A percentile compares a stretch with the other conserved stretches of the same genome.
Conservation (phyloP, 768 basidiomycete genomes). For the Psilocybe cubensis region DNA sequence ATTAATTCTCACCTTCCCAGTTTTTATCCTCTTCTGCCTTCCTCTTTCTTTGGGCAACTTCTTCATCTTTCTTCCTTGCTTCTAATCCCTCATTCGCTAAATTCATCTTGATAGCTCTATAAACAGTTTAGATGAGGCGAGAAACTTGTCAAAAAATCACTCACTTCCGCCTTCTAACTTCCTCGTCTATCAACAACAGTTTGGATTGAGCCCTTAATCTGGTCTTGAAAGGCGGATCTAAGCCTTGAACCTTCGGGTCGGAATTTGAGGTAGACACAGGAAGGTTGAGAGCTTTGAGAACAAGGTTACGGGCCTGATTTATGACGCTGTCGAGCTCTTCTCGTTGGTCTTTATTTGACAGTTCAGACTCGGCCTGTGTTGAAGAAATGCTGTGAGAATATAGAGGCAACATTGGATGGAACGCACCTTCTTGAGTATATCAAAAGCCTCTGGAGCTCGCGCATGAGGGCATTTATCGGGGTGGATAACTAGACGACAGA, state of each 20-base stretch:
- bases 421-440: constrained; percentile 87
- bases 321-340: constrained; percentile 83
- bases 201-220: constrained; percentile 75
- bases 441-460: constrained; percentile 91
- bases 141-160: no score
- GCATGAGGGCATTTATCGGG: constrained; percentile 95
- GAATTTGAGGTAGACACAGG: constrained; percentile 61
- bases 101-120: constrained; percentile 87
- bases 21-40: constrained; percentile 87
- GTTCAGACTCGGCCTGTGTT: constrained; percentile 78
- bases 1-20: constrained; percentile 76
- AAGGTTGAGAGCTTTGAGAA: constrained; percentile 67
- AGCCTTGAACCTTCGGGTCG: constrained; percentile 59
- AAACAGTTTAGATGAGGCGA: no score
- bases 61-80: constrained; percentile 92
- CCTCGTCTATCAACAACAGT: constrained; percentile 88
- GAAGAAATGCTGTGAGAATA: neutral
- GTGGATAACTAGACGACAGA: constrained; percentile 77
- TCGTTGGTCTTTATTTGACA: constrained; percentile 78
- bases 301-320: constrained; percentile 67
- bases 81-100: constrained; percentile 91
- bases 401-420: neutral
- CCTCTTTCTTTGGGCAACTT: constrained; percentile 73
- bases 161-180: constrained; percentile 82
- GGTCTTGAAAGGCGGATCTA: constrained; percentile 66